Percentiles rank a stretch among this genome's conserved stretches.
These are phyloP conservation scores for Rhodocollybia butyracea DNA, from an alignment of 768 basidiomycete species.

Conservation along the genomic window DNA sequence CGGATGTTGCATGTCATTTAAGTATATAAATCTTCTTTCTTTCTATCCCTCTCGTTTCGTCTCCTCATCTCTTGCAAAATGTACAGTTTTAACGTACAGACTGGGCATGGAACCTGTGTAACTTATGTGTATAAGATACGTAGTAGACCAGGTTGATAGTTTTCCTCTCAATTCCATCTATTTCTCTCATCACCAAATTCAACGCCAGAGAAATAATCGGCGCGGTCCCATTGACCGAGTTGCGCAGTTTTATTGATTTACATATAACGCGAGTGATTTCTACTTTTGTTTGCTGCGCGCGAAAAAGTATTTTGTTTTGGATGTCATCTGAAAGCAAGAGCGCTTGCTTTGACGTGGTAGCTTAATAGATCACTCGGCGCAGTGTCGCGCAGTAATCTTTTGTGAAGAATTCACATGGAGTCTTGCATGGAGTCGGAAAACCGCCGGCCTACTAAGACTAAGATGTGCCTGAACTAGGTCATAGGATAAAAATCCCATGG, in stretches of 20 bases:
- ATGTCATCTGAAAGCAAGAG: too few relatives aligned
- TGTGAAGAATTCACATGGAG: neutral
- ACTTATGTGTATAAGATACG: neutral
- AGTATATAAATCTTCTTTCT: neutral
- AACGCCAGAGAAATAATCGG: neutral
- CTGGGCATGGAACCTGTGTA: neutral
- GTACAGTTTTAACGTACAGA: neutral
- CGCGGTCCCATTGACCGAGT: neutral
- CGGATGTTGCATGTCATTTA: slow-evolving; percentile 1
- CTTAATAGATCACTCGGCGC: too few relatives aligned
- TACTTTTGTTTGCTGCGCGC: too few relatives aligned
- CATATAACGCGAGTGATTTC: too few relatives aligned
- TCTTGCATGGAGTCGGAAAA: neutral
- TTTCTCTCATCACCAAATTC: too few relatives aligned
- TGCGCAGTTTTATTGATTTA: neutral
- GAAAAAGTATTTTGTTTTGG: too few relatives aligned
- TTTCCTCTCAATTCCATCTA: too few relatives aligned
- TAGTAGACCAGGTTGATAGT: too few relatives aligned
- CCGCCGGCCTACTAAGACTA: neutral
- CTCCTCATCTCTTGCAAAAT: neutral
- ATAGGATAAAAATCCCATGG: too few relatives aligned
- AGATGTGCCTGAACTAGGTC: neutral
- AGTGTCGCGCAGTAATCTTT: too few relatives aligned
- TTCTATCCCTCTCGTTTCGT: neutral
- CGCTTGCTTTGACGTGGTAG: too few relatives aligned